These are phyloP conservation scores for Yamadazyma sp. DNA, from an alignment of 1,139 yeast species.

Conservation along the genomic window DNA sequence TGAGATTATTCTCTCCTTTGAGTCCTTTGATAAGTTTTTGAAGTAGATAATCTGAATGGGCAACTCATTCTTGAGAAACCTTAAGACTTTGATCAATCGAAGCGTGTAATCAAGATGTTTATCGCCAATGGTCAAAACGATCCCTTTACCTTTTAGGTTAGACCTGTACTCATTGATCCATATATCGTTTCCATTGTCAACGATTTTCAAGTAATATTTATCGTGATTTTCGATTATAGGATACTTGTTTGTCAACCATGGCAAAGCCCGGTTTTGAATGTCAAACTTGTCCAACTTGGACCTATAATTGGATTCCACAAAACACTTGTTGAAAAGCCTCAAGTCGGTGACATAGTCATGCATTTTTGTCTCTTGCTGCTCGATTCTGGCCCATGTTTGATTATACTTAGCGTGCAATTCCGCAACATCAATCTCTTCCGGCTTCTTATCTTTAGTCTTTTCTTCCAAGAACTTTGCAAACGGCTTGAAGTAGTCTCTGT, in stretches of 20 bases:
- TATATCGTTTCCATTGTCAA: constrained; percentile 5
- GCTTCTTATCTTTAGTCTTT: constrained; percentile 6
- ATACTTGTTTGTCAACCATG: constrained; percentile 26
- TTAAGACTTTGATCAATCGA: constrained; percentile 28
- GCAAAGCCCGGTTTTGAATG: constrained; percentile 19
- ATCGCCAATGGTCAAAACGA: constrained; percentile 39
- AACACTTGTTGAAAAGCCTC: constrained; percentile 45
- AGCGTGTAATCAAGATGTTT: constrained; percentile 28
- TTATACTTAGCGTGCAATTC: constrained; percentile 10
- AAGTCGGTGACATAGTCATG: constrained; percentile 43
- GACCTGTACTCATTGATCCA: constrained; percentile 19
- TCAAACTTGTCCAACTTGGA: constrained; percentile 14
- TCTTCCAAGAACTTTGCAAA: constrained; percentile 15
- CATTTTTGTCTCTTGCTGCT: constrained; percentile 29
- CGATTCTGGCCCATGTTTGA: constrained; percentile 13
- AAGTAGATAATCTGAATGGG: constrained; percentile 39
- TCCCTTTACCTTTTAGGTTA: constrained; percentile 33
- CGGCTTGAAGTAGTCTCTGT: constrained; percentile 14
- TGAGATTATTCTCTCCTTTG: constrained; percentile 23
- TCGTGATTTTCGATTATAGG: constrained; percentile 22
- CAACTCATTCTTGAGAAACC: constrained; percentile 28
- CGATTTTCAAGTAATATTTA: constrained; percentile 13
- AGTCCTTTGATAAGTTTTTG: constrained; percentile 22
- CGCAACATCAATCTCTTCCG: constrained; percentile 7
- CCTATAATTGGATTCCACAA: constrained; percentile 18